Evolutionary conservation across 202 grass and related monocot genomes (phyloP), one percentile per base, ranked within the genome.

Genomic region (Musa balbisiana): DNA sequence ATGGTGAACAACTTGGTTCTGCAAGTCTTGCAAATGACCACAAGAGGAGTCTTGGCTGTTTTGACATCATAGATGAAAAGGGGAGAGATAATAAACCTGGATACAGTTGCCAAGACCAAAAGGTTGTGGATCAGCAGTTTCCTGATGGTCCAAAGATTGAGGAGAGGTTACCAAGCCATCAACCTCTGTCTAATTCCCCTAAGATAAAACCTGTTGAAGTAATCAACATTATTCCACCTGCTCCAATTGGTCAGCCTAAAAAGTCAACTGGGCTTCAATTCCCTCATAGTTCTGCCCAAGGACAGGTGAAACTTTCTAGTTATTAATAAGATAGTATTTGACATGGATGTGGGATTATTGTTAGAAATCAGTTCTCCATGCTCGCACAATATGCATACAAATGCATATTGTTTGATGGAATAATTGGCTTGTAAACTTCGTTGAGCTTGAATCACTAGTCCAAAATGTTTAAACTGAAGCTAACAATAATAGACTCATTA

Each of bases 161-260:
- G 66, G 74, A 22, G 69, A 91, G 70, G 33, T 85, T 55, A 54
- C 78, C 76, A 62, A 80, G 66, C 33, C 64, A 60, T 73, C 85
- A 85, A 69, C 83, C 80, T 53, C 14, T 52, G 67, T 49, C 79
- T 21, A 17, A 49, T 59, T 66, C 79, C 55, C 72, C 74, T 19
- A 21, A 51, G 59, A 24, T 53, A n/a, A 52, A 73, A 69, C 22
- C 73, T 62, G 78, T 83, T 64, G 84, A 80, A 87, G 80, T 66
- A 77, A 54, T 71, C 20, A 68, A 54, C 25, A 68, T 2, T 17
- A 26, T 82, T 84, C 88, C 78, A 81, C 79, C 84, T 59, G 51
- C 72, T 67, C 80, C 69, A 81, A 74, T 81, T 67, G 70, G 55
- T 62, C 82, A 80, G 10, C 66, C 71, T 50, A 76, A 82, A 54